A percentile compares a stretch with the other conserved stretches of the same genome.
These are phyloP conservation scores for Colletotrichum gloeosporioides DNA, from an alignment of 2,329 filamentous ascomycete genomes.

Conservation along the genomic window DNA sequence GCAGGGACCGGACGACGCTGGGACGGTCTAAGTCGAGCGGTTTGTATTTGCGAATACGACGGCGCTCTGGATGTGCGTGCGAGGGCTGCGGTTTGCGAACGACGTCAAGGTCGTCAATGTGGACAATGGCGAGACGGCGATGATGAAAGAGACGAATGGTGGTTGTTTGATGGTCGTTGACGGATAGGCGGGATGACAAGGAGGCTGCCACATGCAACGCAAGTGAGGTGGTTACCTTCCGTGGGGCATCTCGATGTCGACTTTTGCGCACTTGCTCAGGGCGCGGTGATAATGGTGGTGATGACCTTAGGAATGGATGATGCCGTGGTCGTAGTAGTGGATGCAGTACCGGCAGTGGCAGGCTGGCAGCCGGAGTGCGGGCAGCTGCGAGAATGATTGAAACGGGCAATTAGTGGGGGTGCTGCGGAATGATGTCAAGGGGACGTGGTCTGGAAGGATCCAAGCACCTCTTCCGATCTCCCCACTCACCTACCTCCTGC, in stretches of 20 bases:
- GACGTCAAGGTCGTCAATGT: not conserved
- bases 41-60: not conserved
- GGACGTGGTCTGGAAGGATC: not conserved
- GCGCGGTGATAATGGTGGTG: not conserved
- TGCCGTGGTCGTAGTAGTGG: not conserved
- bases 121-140: not conserved
- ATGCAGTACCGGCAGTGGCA: not conserved
- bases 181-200: not conserved
- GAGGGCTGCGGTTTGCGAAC: not conserved
- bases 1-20: not conserved
- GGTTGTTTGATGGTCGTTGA: not conserved
- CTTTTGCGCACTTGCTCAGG: not conserved
- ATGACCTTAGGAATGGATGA: not conserved
- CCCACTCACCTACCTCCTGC: not conserved
- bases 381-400: not conserved
- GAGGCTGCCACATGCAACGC: not conserved
- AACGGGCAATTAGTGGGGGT: constrained; percentile 14
- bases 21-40: not conserved
- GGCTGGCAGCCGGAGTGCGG: not conserved
- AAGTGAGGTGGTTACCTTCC: not conserved
- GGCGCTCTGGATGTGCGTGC: not conserved
- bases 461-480: not conserved
- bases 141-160: not conserved
- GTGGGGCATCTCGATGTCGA: constrained; percentile 11
- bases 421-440: constrained; percentile 13